Conservation (phyloP, 129 eudicot species). For the Silybum marianum region DNA sequence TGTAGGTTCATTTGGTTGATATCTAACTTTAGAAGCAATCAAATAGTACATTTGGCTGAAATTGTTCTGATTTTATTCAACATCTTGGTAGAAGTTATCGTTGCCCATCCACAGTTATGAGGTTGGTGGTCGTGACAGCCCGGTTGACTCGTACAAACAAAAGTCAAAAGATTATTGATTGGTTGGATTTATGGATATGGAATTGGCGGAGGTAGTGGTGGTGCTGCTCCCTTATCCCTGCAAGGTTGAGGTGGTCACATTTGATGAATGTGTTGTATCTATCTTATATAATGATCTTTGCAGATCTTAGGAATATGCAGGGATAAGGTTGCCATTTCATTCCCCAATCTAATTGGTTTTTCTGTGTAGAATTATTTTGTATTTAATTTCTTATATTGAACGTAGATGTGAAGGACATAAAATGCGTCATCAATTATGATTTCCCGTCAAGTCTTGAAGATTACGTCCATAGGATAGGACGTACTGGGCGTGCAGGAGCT, state of each 20-base stretch:
- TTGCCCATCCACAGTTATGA: slow-evolving; percentile 92
- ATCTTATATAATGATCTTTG: slow-evolving; percentile 46
- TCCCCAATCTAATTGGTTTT: slow-evolving; percentile 25
- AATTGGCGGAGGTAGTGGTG: slow-evolving; percentile 54
- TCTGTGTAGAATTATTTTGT: neutral
- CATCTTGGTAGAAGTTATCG: slow-evolving; percentile 44
- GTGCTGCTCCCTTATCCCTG: slow-evolving; percentile 99
- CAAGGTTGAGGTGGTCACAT: slow-evolving; percentile 96
- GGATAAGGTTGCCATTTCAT: slow-evolving; percentile 87
- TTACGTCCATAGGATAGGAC: slow-evolving; percentile 97
- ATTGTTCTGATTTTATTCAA: slow-evolving; percentile 14
- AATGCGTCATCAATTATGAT: slow-evolving; percentile 92
- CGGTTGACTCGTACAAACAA: slow-evolving; percentile 74
- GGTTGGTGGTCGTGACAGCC: slow-evolving; percentile 85
- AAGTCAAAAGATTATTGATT: slow-evolving; percentile 49
- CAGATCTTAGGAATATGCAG: slow-evolving; percentile 67
- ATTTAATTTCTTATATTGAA: slow-evolving; percentile 26
- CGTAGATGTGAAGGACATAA: slow-evolving; percentile 99
- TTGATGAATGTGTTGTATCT: slow-evolving; percentile 65
- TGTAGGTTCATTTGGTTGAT: slow-evolving; percentile 9
- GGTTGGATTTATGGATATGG: slow-evolving; percentile 48
- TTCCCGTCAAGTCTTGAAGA: slow-evolving; percentile 95
- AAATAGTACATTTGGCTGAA: slow-evolving; percentile 20
- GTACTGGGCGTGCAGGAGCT: slow-evolving; percentile 99
- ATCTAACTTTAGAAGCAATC: slow-evolving; percentile 12